Conservation (phyloP, 345 rosid species). For the Bruguiera sexangula region DNA sequence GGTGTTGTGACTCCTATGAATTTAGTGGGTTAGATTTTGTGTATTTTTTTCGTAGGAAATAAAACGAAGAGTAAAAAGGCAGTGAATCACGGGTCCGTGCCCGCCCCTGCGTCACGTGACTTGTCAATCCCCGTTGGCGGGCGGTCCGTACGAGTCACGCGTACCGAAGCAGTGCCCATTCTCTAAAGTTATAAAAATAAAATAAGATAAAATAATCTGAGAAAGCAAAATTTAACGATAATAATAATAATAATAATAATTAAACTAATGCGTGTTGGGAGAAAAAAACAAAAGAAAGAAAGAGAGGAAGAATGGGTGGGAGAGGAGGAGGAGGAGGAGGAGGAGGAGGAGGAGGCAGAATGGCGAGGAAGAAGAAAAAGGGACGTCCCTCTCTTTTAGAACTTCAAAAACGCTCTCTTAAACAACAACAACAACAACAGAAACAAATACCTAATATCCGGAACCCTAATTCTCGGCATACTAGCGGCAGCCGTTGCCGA, state of each 20-base stretch:
- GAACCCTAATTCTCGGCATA: constrained; percentile 57
- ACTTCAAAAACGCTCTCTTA: constrained; percentile 86
- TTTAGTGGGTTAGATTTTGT: too few relatives aligned
- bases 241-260: constrained; percentile 26
- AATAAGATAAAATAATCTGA: not conserved
- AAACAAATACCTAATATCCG: constrained; percentile 33
- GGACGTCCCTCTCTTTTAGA: constrained; percentile 95
- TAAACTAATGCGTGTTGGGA: constrained; percentile 26
- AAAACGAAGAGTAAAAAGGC: too few relatives aligned
- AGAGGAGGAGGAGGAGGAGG: constrained; percentile 14
- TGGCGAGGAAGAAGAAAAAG: constrained; percentile 89
- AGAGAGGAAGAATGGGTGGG: constrained; percentile 26
- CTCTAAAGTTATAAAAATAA: not conserved
- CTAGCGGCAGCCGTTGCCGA: constrained; percentile 26
- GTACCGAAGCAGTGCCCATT: constrained; percentile 10
- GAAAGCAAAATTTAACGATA: constrained; percentile 14
- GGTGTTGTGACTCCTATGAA: too few relatives aligned
- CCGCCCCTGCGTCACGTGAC: not conserved
- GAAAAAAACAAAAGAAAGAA: constrained; percentile 3
- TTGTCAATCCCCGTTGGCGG: too few relatives aligned
- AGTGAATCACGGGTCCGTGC: too few relatives aligned
- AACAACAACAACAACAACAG: constrained; percentile 43
- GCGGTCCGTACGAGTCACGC: constrained; percentile 10
- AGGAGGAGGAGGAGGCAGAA: constrained; percentile 33
- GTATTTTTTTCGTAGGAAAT: too few relatives aligned